Evolutionary conservation across 345 rosid species (phyloP).

Genomic region (Ceriops tagal): DNA sequence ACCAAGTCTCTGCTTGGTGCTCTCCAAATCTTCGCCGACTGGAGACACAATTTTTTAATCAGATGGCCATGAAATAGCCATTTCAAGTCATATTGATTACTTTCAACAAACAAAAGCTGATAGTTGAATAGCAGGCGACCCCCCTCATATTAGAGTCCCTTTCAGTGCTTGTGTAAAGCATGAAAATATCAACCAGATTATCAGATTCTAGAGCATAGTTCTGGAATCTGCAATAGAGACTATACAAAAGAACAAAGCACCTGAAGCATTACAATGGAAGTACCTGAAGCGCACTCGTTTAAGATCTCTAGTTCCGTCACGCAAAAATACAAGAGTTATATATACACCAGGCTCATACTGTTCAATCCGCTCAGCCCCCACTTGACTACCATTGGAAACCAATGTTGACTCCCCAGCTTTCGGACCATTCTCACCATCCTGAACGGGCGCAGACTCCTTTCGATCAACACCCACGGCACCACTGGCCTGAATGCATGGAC

Average conservation of each 20-base stretch:
- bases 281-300: slow-evolving; percentile 99
- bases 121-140: not conserved
- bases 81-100: not conserved
- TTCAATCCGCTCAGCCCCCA: slow-evolving; percentile 92
- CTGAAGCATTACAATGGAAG: not conserved
- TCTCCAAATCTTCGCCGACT: slow-evolving; percentile 92
- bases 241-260: not conserved
- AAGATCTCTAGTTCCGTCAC: slow-evolving; percentile 95
- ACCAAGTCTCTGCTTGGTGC: slow-evolving; percentile 95
- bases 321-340: slow-evolving; percentile 77
- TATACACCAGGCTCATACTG: slow-evolving; percentile 94
- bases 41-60: slow-evolving; percentile 22
- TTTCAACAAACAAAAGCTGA: not conserved
- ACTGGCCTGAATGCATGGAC: slow-evolving; percentile 36
- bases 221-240: not conserved
- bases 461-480: slow-evolving; percentile 43
- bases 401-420: slow-evolving; percentile 49
- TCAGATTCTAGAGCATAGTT: too few relatives aligned
- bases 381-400: slow-evolving; percentile 43
- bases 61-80: not conserved
- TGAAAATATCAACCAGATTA: too few relatives aligned
- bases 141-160: too few relatives aligned
- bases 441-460: slow-evolving; percentile 46
- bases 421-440: slow-evolving; percentile 43
- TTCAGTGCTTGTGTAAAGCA: too few relatives aligned